Percentiles rank a stretch among this genome's conserved stretches.
Evolutionary conservation across 768 basidiomycete species (phyloP).

Genomic region (Glaciozyma antarctica): DNA sequence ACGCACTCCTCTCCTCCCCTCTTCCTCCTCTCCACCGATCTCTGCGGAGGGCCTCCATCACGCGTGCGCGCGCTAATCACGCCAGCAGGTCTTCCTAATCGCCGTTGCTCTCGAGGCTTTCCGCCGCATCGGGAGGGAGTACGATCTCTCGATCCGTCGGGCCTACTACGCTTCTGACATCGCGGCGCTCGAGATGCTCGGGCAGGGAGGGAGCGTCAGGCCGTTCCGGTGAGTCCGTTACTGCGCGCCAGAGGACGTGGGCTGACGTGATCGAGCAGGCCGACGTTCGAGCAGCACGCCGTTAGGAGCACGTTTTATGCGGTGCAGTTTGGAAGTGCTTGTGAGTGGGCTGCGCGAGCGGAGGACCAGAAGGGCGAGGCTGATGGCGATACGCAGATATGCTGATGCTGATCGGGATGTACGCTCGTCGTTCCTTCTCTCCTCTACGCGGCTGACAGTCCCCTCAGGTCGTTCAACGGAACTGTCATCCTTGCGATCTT

Average conservation of each 20-base stretch:
- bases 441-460: too few species aligned
- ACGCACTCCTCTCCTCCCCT: neutral
- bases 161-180: slow-evolving; percentile 19
- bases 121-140: slow-evolving; percentile 38
- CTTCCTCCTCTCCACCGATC: too few species aligned
- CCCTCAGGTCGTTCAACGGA: too few species aligned
- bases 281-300: slow-evolving; percentile 36
- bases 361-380: too few species aligned
- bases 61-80: too few species aligned
- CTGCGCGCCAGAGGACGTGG: neutral
- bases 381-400: too few species aligned
- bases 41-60: too few species aligned
- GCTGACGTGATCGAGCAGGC: neutral
- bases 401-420: too few species aligned
- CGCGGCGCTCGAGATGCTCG: slow-evolving; percentile 4
- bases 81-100: slow-evolving; percentile 36
- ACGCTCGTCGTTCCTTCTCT: too few species aligned
- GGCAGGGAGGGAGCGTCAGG: neutral
- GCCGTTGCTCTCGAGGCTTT: slow-evolving; percentile 38
- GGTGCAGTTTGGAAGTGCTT: slow-evolving; percentile 37
- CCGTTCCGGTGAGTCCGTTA: neutral
- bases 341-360: neutral
- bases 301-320: slow-evolving; percentile 36
- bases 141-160: slow-evolving; percentile 36
- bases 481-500: too few species aligned